A percentile compares a stretch with the other conserved stretches of the same genome.
Conservation (phyloP, 2,329 filamentous ascomycete species). For the Colletotrichum noveboracense region DNA sequence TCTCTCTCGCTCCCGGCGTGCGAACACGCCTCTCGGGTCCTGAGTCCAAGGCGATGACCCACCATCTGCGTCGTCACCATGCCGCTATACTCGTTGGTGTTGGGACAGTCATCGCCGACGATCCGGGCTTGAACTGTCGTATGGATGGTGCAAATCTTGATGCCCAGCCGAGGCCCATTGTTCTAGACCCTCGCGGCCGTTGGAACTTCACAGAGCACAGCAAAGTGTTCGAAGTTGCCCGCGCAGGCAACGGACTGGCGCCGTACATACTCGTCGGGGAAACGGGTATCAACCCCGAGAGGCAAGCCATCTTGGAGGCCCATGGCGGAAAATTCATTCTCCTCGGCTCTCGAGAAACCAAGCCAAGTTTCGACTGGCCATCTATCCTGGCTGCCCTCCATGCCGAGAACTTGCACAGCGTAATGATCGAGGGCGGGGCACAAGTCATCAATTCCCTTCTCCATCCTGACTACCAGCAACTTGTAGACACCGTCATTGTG, state of each 20-base stretch:
- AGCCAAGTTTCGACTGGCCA: constrained; percentile 64
- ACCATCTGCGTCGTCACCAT: constrained; percentile 83
- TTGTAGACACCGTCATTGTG: constrained; percentile 81
- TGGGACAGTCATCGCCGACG: constrained; percentile 82
- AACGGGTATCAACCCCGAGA: constrained; percentile 44
- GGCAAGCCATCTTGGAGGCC: constrained; percentile 45
- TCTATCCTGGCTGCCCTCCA: constrained; percentile 65
- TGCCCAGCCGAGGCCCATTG: constrained; percentile 77
- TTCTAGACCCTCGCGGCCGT: constrained; percentile 80
- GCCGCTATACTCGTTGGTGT: constrained; percentile 86
- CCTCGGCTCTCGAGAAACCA: constrained; percentile 34
- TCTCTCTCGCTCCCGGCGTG: constrained; percentile 78
- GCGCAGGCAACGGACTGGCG: constrained; percentile 69
- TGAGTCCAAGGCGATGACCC: constrained; percentile 89
- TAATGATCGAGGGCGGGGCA: constrained; percentile 93
- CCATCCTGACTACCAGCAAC: constrained; percentile 59
- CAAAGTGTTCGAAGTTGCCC: constrained; percentile 70
- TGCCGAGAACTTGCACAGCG: constrained; percentile 68
- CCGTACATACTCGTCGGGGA: constrained; percentile 72
- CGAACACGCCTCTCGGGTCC: constrained; percentile 85
- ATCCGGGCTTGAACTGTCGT: constrained; percentile 86
- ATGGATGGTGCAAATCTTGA: constrained; percentile 61
- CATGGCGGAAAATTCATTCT: constrained; percentile 59
- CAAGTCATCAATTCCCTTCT: constrained; percentile 83
- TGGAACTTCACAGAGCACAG: constrained; percentile 68